Conservation (phyloP, 164 flowering plant genomes). For the Akebia trifoliata region DNA sequence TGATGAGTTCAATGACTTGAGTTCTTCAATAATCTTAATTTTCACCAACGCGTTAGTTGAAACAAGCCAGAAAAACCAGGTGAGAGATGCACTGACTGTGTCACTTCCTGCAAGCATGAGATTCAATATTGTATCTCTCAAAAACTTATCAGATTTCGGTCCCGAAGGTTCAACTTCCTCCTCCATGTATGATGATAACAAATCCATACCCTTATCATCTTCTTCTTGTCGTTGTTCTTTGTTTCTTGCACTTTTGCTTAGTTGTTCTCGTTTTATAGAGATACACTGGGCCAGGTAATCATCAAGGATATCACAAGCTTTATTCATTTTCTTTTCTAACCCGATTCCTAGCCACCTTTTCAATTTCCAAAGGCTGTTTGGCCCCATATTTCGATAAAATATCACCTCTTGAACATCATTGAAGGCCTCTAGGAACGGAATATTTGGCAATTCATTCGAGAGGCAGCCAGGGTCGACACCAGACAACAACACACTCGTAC, state of each 20-base stretch:
- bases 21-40: too few species aligned
- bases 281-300: conserved; percentile 15
- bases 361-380: conserved; percentile 29
- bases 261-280: conserved; percentile 13
- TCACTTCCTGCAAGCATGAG: too few species aligned
- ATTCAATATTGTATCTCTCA: too few species aligned
- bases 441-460: conserved; percentile 20
- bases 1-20: too few species aligned
- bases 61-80: too few species aligned
- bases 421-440: conserved; percentile 24
- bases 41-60: too few species aligned
- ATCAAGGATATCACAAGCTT: conserved; percentile 25
- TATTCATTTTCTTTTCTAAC: conserved; percentile 24
- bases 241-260: not conserved
- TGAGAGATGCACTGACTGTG: too few species aligned
- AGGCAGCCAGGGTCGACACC: conserved; percentile 33
- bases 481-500: conserved; percentile 16
- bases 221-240: too few species aligned
- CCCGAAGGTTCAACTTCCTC: too few species aligned
- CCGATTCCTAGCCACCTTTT: conserved; percentile 35
- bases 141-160: too few species aligned
- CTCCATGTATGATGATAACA: conserved; percentile 13
- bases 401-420: conserved; percentile 24
- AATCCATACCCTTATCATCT: conserved; percentile 1
- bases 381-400: conserved; percentile 26